Percentiles rank a stretch among this genome's conserved stretches.
Evolutionary conservation across 2,329 filamentous ascomycete species (phyloP).

Genomic region (Colletotrichum eleusines): DNA sequence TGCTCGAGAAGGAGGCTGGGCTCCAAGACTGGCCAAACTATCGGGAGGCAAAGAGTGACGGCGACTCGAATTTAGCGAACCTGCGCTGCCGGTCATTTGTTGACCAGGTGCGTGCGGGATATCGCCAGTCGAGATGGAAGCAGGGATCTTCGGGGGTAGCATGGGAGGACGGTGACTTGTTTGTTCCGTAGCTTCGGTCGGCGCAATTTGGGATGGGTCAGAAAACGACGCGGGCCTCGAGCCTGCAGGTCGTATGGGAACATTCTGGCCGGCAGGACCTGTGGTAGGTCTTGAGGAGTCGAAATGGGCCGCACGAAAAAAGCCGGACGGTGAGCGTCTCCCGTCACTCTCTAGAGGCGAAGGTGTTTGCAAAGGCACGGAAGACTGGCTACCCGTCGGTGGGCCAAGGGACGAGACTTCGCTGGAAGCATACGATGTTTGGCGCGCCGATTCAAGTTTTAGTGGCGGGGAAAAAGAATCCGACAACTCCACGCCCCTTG

Average conservation of each 20-base stretch:
- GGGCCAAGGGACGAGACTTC: constrained; percentile 48
- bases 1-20: not conserved
- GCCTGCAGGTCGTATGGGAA: not conserved
- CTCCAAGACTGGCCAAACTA: not conserved
- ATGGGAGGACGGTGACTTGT: constrained; percentile 31
- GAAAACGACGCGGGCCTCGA: constrained; percentile 29
- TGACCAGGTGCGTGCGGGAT: not conserved
- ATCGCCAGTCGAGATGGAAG: not conserved
- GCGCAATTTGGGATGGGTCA: not conserved
- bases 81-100: not conserved
- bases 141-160: constrained; percentile 1
- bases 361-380: constrained; percentile 45
- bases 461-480: not conserved
- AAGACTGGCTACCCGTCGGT: constrained; percentile 46
- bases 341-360: constrained; percentile 46
- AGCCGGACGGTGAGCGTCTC: constrained; percentile 28
- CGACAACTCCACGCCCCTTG: not conserved
- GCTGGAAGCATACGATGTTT: constrained; percentile 25
- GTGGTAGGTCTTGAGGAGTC: not conserved
- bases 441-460: not conserved
- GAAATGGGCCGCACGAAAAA: constrained; percentile 39
- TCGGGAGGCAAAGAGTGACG: constrained; percentile 30
- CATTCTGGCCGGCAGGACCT: constrained; percentile 27
- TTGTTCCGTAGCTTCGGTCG: not conserved
- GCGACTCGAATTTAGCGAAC: constrained; percentile 14